phyloP scores from a whole-genome alignment of 108 stramenopile species.

The Skeletonema menzelii region DNA sequence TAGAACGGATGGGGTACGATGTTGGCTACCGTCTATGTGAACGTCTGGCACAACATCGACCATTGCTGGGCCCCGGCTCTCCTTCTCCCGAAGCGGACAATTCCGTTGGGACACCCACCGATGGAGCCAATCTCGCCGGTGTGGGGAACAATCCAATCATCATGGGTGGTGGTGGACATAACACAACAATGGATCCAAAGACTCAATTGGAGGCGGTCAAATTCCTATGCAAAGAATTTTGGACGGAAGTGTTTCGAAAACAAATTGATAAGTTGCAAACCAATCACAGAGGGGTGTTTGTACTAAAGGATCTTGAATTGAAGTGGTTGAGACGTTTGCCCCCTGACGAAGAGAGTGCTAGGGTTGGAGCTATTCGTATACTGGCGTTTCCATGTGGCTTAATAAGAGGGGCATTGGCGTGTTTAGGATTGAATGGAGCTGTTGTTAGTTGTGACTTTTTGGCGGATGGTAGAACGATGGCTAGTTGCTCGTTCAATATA shows the following conservation, averaged over 20 bases:
- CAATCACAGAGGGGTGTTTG: slow-evolving; percentile 94
- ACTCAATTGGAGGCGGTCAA: slow-evolving; percentile 91
- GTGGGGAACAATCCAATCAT: slow-evolving; percentile 24
- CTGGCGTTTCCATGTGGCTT: slow-evolving; percentile 91
- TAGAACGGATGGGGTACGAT: slow-evolving; percentile 93
- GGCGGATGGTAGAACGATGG: slow-evolving; percentile 87
- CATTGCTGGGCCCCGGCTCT: slow-evolving; percentile 50
- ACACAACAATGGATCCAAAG: slow-evolving; percentile 39
- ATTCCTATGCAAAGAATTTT: slow-evolving; percentile 95
- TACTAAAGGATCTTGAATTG: slow-evolving; percentile 85
- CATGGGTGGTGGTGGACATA: slow-evolving; percentile 44
- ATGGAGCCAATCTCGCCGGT: slow-evolving; percentile 1
- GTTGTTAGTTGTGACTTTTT: slow-evolving; percentile 92
- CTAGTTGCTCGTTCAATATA: slow-evolving; percentile 92
- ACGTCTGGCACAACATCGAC: slow-evolving; percentile 78
- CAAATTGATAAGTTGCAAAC: slow-evolving; percentile 96
- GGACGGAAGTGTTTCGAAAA: slow-evolving; percentile 92
- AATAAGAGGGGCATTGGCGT: slow-evolving; percentile 86
- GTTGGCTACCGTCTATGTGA: slow-evolving; percentile 92
- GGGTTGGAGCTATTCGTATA: slow-evolving; percentile 78
- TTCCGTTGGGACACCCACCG: slow-evolving; percentile 48
- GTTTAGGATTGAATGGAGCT: slow-evolving; percentile 80
- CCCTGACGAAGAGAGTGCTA: slow-evolving; percentile 65
- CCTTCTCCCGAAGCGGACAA: slow-evolving; percentile 47
- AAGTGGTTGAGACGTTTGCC: slow-evolving; percentile 80